Conservation (phyloP, 768 basidiomycete genomes). For the Amyloporia xantha region DNA sequence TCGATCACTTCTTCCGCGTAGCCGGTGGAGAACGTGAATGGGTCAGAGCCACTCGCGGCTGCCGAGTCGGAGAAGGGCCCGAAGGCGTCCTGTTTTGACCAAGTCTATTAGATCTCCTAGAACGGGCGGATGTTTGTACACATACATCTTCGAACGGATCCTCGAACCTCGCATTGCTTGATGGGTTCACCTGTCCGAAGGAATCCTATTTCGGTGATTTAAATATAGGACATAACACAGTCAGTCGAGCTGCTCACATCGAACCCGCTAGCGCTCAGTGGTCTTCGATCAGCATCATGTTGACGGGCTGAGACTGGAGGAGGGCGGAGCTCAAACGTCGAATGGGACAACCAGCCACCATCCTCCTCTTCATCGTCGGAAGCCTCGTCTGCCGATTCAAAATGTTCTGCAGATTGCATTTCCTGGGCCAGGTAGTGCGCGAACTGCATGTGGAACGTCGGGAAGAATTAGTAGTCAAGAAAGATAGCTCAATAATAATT, state of each 20-base stretch:
- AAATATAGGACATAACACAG: not conserved
- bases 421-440: slow-evolving; percentile 73
- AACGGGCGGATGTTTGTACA: slow-evolving; percentile 5
- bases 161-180: slow-evolving; percentile 17
- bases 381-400: slow-evolving; percentile 43
- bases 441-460: too few species aligned
- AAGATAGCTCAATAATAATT: too few species aligned
- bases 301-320: slow-evolving; percentile 21
- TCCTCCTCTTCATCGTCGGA: slow-evolving; percentile 61
- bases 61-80: slow-evolving; percentile 75
- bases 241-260: slow-evolving; percentile 17
- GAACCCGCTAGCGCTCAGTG: slow-evolving; percentile 24
- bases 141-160: slow-evolving; percentile 41
- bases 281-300: slow-evolving; percentile 22
- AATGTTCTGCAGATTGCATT: slow-evolving; percentile 55
- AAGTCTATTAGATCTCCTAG: not conserved
- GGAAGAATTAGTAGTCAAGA: too few species aligned
- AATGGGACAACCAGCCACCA: slow-evolving; percentile 75
- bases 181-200: slow-evolving; percentile 18
- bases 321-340: slow-evolving; percentile 46
- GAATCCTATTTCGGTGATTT: slow-evolving; percentile 20
- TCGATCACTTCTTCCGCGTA: slow-evolving; percentile 53
- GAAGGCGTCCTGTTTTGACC: slow-evolving; percentile 26
- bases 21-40: slow-evolving; percentile 47
- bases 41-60: slow-evolving; percentile 39